These are phyloP conservation scores for Neopestalotiopsis sp. DNA, from an alignment of 2,329 filamentous ascomycete species.

Conservation along the genomic window DNA sequence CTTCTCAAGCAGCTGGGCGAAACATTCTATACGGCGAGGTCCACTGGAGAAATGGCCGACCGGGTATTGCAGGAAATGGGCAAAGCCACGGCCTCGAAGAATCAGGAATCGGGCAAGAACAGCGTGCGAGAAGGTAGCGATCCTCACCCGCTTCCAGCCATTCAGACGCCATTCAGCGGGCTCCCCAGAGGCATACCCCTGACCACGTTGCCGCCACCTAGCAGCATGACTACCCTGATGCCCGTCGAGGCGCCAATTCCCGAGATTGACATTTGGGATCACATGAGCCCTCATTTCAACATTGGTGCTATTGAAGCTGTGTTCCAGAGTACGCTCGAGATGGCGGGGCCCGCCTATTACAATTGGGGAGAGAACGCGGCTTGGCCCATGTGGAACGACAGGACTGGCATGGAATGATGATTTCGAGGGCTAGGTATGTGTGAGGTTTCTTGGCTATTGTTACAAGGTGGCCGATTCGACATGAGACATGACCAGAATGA, in stretches of 20 bases:
- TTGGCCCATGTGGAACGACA: background rate
- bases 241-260: conserved; percentile 49
- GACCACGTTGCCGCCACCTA: conserved; percentile 15
- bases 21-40: conserved; percentile 62
- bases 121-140: conserved; percentile 28
- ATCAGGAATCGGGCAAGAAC: conserved; percentile 35
- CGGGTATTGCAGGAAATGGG: conserved; percentile 62
- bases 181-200: background rate
- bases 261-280: conserved; percentile 59
- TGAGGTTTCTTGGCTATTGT: background rate
- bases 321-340: conserved; percentile 58
- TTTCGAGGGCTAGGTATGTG: background rate
- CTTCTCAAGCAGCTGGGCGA: conserved; percentile 59
- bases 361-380: conserved; percentile 36
- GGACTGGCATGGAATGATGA: background rate
- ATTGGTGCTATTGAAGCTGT: conserved; percentile 59
- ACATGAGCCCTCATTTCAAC: conserved; percentile 62
- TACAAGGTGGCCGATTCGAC: background rate
- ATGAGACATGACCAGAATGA: conserved; percentile 9
- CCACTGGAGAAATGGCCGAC: conserved; percentile 61
- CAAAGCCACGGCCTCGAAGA: conserved; percentile 54
- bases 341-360: conserved; percentile 55
- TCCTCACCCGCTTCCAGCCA: conserved; percentile 22
- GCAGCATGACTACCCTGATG: conserved; percentile 30
- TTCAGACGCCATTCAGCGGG: background rate